phyloP scores from a whole-genome alignment of 176 grass and related monocot genomes.

The Ampelocalamus luodianensis region DNA sequence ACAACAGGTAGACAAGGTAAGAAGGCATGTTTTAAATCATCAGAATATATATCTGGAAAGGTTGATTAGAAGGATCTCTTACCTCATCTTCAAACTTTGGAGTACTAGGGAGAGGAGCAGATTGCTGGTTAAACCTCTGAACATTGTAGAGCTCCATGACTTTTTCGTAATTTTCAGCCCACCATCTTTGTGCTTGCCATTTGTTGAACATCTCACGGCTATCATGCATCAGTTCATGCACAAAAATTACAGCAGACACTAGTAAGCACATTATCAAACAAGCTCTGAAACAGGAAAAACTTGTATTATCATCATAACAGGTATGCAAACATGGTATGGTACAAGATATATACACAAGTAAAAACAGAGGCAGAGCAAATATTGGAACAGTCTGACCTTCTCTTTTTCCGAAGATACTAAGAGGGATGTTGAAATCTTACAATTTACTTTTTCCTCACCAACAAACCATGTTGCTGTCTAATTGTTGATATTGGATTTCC shows the following conservation, averaged over 20 bases:
- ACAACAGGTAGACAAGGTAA: background rate
- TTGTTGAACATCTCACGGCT: constrained; percentile 87
- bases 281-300: background rate
- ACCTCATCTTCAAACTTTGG: constrained; percentile 64
- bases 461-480: background rate
- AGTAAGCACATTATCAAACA: constrained; percentile 18
- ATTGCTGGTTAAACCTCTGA: constrained; percentile 71
- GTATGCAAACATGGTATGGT: background rate
- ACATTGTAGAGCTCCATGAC: constrained; percentile 94
- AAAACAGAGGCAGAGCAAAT: constrained; percentile 11
- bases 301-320: background rate
- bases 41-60: constrained; percentile 1
- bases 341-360: background rate
- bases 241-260: constrained; percentile 1
- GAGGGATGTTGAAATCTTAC: background rate
- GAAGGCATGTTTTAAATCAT: constrained; percentile 22
- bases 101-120: constrained; percentile 63
- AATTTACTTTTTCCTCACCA: background rate
- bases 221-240: constrained; percentile 37
- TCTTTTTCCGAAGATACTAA: background rate
- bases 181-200: constrained; percentile 92
- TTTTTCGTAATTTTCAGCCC: constrained; percentile 89
- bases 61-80: constrained; percentile 19
- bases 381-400: background rate
- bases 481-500: background rate